phyloP scores from a whole-genome alignment of 805 yeast species.

The Candida andamanensis region DNA sequence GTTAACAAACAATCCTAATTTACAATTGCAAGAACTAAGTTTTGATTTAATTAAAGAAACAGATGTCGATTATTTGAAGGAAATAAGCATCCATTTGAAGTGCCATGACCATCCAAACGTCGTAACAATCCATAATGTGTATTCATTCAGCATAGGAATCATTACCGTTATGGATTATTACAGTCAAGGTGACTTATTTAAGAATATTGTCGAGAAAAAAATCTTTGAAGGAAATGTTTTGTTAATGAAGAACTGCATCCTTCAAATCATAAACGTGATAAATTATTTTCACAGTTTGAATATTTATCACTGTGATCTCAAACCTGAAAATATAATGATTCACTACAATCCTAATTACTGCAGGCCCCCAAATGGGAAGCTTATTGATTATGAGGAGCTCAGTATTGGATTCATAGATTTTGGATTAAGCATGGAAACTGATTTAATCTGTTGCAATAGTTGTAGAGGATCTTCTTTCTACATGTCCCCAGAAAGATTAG shows the following conservation, averaged over 20 bases:
- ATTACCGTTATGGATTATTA: slow-evolving; percentile 84
- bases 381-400: slow-evolving; percentile 43
- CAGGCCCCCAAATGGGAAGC: slow-evolving; percentile 11
- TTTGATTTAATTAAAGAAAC: slow-evolving; percentile 19
- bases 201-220: slow-evolving; percentile 72
- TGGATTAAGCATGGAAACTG: slow-evolving; percentile 72
- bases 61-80: slow-evolving; percentile 45
- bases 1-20: slow-evolving; percentile 12
- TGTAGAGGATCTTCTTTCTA: slow-evolving; percentile 87
- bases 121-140: slow-evolving; percentile 67
- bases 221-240: slow-evolving; percentile 46
- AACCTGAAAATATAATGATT: slow-evolving; percentile 45
- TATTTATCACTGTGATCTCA: slow-evolving; percentile 39
- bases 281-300: slow-evolving; percentile 26
- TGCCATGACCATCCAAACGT: slow-evolving; percentile 80
- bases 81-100: slow-evolving; percentile 65
- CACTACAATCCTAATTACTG: slow-evolving; percentile 22
- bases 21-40: slow-evolving; percentile 15
- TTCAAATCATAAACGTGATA: slow-evolving; percentile 36
- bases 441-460: slow-evolving; percentile 56
- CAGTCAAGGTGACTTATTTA: slow-evolving; percentile 81
- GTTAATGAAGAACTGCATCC: slow-evolving; percentile 39
- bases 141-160: slow-evolving; percentile 52
- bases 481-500: slow-evolving; percentile 88
- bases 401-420: slow-evolving; percentile 74